Base-by-base conservation (phyloP, 768 basidiomycete species). In the Russula dissimulans region DNA sequence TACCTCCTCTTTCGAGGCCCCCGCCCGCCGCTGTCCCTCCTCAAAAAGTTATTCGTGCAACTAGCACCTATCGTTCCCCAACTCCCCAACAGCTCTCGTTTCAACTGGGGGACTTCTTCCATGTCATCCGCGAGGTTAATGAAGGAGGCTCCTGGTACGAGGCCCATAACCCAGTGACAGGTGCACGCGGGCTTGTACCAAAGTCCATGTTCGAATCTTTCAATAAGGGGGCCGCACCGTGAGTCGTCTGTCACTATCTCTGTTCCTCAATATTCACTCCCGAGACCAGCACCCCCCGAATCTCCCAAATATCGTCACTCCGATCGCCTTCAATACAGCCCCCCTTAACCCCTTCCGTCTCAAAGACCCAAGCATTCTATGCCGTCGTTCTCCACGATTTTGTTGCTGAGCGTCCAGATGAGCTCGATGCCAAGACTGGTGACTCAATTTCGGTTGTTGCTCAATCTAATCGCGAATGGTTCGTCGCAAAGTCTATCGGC, bases 381-480 rank as follows among this genome's bases (percentile, higher is more conserved):
- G 97, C 95, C 26, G 81, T 95, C 66, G 97, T 99, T 31, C 81
- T 93, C 62, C 95, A 97, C 69, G 95, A 98, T 69, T 99, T 99
- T 67, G 71, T 77, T 12, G 95, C 97, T n/a, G 97, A 99, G 72
- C 83, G 97, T 47, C 82, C 91, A 4, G 97, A 99, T 70, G 97
- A 99, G 69, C 84, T 99, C 48, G 95, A 95, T 62, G 95, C 95
- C 1, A 93, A 89, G 68, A 82, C 86, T 0, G 95, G 95, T 39
- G 97, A 99, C 68, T 81, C 91, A 8, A 91, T 99, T 70, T 89
- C 95, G 17, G 92, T 99, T 61, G 97, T 98, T 58, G 97, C 97
- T 0, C 97, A 98, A 72, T 97, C 95, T n/a, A 99, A 98, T 70
- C 91, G 93, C 65, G 97, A 99, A 72, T 99, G 97, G 97, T 98